Percentiles rank a stretch among this genome's conserved stretches.
phyloP scores from a whole-genome alignment of 139 green algal genomes.

The Coccomyxa sp. region DNA sequence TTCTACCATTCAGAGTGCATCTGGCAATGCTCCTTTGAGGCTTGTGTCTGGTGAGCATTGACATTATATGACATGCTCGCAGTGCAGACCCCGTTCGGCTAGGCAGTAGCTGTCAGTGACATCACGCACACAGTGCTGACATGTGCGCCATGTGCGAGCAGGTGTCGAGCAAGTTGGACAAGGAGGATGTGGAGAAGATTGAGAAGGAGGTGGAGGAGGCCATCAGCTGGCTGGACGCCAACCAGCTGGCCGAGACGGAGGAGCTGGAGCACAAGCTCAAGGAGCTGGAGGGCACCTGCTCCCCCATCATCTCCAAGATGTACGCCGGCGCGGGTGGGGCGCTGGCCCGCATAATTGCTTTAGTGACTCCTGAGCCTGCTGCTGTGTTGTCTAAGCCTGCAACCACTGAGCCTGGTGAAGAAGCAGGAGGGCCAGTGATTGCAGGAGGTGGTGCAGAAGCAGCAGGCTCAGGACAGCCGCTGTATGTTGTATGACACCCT shows the following conservation, averaged over 20 bases:
- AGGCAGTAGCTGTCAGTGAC: too few species aligned
- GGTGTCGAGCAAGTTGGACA: constrained; percentile 67
- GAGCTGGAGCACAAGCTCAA: constrained; percentile 98
- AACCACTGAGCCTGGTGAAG: not conserved
- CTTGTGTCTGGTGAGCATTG: too few species aligned
- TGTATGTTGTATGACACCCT: too few species aligned
- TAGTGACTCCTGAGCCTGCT: not conserved
- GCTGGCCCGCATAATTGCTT: constrained; percentile 12
- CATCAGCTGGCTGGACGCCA: constrained; percentile 93
- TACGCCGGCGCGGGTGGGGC: constrained; percentile 59
- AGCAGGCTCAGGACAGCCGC: too few species aligned
- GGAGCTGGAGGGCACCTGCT: constrained; percentile 92
- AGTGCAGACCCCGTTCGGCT: too few species aligned
- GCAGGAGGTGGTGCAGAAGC: too few species aligned
- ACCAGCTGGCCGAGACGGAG: constrained; percentile 88
- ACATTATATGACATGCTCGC: too few species aligned
- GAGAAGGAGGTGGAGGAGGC: constrained; percentile 78
- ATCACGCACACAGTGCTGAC: too few species aligned
- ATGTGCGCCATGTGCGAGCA: too few species aligned
- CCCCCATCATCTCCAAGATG: constrained; percentile 89
- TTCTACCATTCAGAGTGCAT: too few species aligned
- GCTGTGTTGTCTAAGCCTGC: not conserved
- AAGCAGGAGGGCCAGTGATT: too few species aligned
- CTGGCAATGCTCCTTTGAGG: too few species aligned
- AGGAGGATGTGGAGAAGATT: constrained; percentile 87